Evolutionary conservation across 2,329 filamentous ascomycete genomes (phyloP).

Genomic region (Beauveria medogensis): DNA sequence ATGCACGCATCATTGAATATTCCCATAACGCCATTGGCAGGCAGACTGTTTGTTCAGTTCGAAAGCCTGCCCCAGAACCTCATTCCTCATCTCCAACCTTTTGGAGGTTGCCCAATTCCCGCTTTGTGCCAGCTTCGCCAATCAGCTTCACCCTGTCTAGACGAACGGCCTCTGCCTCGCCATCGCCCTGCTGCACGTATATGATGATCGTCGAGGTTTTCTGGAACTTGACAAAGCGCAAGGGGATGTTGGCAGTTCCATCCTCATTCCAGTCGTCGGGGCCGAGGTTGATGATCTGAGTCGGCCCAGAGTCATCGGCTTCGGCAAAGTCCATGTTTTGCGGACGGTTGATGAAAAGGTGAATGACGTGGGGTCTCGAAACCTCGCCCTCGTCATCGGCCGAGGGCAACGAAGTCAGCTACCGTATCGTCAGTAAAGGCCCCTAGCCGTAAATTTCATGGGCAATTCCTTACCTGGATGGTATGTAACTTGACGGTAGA

Average conservation of each 20-base stretch:
- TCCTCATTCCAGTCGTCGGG: slow-evolving; percentile 75
- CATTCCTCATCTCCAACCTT: slow-evolving; percentile 76
- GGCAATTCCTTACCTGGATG: slow-evolving; percentile 43
- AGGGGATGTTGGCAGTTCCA: slow-evolving; percentile 60
- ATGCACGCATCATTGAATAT: background rate
- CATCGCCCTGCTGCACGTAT: slow-evolving; percentile 82
- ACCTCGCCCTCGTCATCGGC: slow-evolving; percentile 62
- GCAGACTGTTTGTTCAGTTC: background rate
- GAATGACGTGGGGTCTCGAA: slow-evolving; percentile 73
- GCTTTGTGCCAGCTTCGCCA: slow-evolving; percentile 84
- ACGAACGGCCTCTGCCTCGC: slow-evolving; percentile 75
- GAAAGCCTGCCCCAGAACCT: slow-evolving; percentile 6
- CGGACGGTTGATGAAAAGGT: slow-evolving; percentile 79
- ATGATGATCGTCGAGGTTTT: slow-evolving; percentile 79
- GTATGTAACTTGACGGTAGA: slow-evolving; percentile 84
- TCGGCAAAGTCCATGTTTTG: slow-evolving; percentile 94
- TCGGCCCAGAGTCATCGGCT: slow-evolving; percentile 75
- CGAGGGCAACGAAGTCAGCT: slow-evolving; percentile 73
- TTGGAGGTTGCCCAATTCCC: slow-evolving; percentile 88
- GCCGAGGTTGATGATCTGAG: slow-evolving; percentile 69
- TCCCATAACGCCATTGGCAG: slow-evolving; percentile 2
- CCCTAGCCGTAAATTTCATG: background rate
- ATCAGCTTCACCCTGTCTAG: slow-evolving; percentile 73
- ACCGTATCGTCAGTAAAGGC: slow-evolving; percentile 9
- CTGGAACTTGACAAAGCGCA: slow-evolving; percentile 97